Evolutionary conservation across 2,329 filamentous ascomycete species (phyloP), one percentile per base, ranked within the genome.

Genomic region (Ophiostoma tasmaniense): DNA sequence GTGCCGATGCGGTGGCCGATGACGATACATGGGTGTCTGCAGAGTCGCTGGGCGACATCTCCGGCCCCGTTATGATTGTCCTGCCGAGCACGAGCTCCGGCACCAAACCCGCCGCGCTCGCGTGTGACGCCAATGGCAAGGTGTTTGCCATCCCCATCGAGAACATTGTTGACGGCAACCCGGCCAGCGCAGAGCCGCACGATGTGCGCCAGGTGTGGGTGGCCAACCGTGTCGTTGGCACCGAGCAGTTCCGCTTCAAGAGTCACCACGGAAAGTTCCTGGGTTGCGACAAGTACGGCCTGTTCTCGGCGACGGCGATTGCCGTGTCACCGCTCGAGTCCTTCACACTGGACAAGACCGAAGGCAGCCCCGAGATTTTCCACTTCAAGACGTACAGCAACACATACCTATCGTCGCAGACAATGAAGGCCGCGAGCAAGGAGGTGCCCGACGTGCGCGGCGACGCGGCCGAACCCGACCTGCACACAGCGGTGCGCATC

Each of bases 121-220:
- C 93, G 14, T 93, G 90, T 80, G 95, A 99, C 76, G 87, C 90
- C 59, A 89, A 87, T 71, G 95, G 95, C 70, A 91, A 90, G 76
- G 90, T 98, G 20, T 99, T 96, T 78, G 84, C 91, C 5, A 88
- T 90, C 73, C 81, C 84, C 17, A 81, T 99, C 66, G 92, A 96
- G 81, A 97, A 98, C 76, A 89, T 97, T 45, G 85, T 97, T 71
- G 93, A 97, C 69, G 88, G 83, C 33, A 90, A 96, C 76, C 86
- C 91, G 2, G 78, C 84, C n/a, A 97, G 88, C 5, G 92, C 94
- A 10, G 95, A 99, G 80, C 95, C 95, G 66, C 93, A 97, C 78
- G 93, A 98, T 77, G 93, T 98, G 71, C 84, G 94, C 71, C 93
- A 97, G 81, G 95, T 99, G 20, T 99, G 94, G 91, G 87, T 98